Percentiles rank a stretch among this genome's conserved stretches.
These are phyloP conservation scores for Sherardia arvensis DNA, from an alignment of 257 asterid genomes.

Conservation along the genomic window DNA sequence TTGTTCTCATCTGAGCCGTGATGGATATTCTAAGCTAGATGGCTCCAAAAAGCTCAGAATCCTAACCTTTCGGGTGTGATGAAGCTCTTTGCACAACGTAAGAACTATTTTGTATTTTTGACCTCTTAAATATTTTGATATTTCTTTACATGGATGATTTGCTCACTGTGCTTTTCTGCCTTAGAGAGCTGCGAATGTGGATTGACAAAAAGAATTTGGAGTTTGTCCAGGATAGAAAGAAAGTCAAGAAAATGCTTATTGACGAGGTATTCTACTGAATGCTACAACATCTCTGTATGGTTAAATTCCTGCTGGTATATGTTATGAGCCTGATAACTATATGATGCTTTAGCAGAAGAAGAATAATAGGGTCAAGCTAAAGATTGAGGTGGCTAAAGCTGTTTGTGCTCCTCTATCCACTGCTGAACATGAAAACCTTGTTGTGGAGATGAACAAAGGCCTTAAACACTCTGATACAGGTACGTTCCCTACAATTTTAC, in stretches of 20 bases:
- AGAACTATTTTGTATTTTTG: not conserved
- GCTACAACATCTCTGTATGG: not conserved
- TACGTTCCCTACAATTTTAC: not conserved
- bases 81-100: conserved; percentile 20
- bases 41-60: conserved; percentile 15
- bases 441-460: conserved; percentile 4
- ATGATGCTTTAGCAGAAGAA: conserved; percentile 8
- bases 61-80: conserved; percentile 16
- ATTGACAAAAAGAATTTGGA: conserved; percentile 13
- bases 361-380: conserved; percentile 7
- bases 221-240: conserved; percentile 10
- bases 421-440: conserved; percentile 10
- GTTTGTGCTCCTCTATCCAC: conserved; percentile 8
- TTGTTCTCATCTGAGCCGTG: conserved; percentile 10
- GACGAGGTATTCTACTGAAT: conserved; percentile 1
- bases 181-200: conserved; percentile 17
- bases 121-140: not conserved
- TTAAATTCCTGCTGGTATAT: not conserved
- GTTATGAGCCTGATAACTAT: not conserved
- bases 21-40: conserved; percentile 9
- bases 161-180: not conserved
- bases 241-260: conserved; percentile 11
- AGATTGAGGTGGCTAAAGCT: conserved; percentile 12
- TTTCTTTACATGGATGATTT: not conserved
- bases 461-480: conserved; percentile 7